These are phyloP conservation scores for Naegleria gruberi DNA, from an alignment of 208 protist genomes.

Conservation along the genomic window DNA sequence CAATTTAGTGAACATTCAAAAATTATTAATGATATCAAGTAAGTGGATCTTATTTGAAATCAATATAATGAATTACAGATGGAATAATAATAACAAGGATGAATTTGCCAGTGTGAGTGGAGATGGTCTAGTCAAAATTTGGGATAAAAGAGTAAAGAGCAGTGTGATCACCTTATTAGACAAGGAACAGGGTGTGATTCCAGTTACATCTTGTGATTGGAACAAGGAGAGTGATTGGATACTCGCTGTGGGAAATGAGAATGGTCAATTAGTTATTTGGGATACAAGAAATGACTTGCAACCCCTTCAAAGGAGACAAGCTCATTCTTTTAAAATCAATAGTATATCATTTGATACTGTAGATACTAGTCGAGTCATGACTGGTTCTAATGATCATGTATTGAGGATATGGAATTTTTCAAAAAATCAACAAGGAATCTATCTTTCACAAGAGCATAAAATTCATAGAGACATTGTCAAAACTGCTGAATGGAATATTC, in stretches of 20 bases:
- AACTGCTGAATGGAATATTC: constrained; percentile 8
- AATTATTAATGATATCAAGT: background rate
- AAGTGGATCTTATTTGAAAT: background rate
- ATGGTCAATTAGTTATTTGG: background rate
- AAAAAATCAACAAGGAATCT: background rate
- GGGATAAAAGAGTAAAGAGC: background rate
- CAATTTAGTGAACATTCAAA: constrained; percentile 7
- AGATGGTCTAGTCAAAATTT: constrained; percentile 2
- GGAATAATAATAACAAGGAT: constrained; percentile 11
- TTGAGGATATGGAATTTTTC: background rate
- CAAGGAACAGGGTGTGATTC: background rate
- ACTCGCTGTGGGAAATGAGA: background rate
- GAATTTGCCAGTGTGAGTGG: constrained; percentile 9
- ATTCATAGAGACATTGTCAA: background rate
- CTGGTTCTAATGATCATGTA: background rate
- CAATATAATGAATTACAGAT: background rate
- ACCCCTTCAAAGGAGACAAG: background rate
- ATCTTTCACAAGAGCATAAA: constrained; percentile 11
- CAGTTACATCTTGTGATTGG: background rate
- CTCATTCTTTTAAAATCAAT: background rate
- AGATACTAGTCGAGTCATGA: background rate
- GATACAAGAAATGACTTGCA: constrained; percentile 18
- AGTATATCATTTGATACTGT: background rate
- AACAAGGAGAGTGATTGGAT: constrained; percentile 15
- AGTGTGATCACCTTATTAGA: constrained; percentile 5